Conservation (phyloP, 2,329 filamentous ascomycete species). For the Verticillium isaacii region DNA sequence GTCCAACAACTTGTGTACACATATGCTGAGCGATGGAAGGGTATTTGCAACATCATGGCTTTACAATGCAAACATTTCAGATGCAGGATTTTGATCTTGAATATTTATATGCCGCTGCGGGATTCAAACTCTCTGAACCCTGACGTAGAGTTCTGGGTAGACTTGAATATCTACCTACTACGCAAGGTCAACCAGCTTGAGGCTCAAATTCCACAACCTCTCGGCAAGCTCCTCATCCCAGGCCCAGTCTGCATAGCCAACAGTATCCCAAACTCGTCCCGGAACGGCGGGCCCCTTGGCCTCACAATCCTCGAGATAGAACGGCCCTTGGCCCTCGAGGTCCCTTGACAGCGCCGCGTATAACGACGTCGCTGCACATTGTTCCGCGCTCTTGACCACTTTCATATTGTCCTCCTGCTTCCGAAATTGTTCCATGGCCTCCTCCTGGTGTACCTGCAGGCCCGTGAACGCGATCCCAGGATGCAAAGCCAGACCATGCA, state of each 20-base stretch:
- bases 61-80: neutral
- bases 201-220: too few species aligned
- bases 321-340: conserved; percentile 39
- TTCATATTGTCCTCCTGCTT: neutral
- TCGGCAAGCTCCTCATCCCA: too few species aligned
- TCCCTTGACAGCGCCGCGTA: conserved; percentile 35
- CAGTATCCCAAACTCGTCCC: too few species aligned
- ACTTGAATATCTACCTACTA: too few species aligned
- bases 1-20: neutral
- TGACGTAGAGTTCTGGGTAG: too few species aligned
- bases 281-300: neutral
- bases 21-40: neutral
- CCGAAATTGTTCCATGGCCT: neutral
- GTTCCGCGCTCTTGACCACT: conserved; percentile 19
- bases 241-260: too few species aligned
- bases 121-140: too few species aligned
- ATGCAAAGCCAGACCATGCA: neutral
- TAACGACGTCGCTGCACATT: conserved; percentile 43
- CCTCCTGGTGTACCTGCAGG: neutral
- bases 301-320: conserved; percentile 36
- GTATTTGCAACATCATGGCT: neutral
- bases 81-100: too few species aligned
- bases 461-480: neutral
- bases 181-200: too few species aligned
- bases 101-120: too few species aligned